Percentiles rank a stretch among this genome's conserved stretches.
These are phyloP conservation scores for Penicillium daleae DNA, from an alignment of 495 filamentous ascomycete genomes.

Conservation along the genomic window DNA sequence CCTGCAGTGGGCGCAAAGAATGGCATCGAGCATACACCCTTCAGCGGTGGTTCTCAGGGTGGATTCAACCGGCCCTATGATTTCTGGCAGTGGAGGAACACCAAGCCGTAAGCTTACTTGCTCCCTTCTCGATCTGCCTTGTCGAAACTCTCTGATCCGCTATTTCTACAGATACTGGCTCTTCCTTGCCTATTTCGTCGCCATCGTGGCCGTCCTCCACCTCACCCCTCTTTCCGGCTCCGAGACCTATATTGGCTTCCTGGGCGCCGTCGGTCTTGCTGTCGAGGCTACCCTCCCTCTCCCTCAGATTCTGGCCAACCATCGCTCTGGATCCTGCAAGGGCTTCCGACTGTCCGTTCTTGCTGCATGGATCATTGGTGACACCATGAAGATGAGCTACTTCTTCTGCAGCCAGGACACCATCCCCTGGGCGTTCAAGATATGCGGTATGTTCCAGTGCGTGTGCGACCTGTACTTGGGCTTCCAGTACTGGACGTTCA, in stretches of 20 bases:
- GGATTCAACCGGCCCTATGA: slow-evolving; percentile 69
- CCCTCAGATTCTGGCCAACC: slow-evolving; percentile 85
- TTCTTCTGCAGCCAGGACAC: slow-evolving; percentile 74
- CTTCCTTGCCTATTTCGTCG: slow-evolving; percentile 74
- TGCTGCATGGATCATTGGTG: slow-evolving; percentile 85
- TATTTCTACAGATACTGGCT: slow-evolving; percentile 79
- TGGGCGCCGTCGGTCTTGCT: slow-evolving; percentile 83
- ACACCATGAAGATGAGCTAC: slow-evolving; percentile 94
- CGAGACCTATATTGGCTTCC: slow-evolving; percentile 65
- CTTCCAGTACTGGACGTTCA: slow-evolving; percentile 84
- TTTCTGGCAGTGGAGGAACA: slow-evolving; percentile 92
- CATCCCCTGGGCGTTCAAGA: slow-evolving; percentile 86
- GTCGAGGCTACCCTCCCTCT: slow-evolving; percentile 89
- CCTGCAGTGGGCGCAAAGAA: slow-evolving; percentile 64
- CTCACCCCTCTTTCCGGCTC: slow-evolving; percentile 66
- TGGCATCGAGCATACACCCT: slow-evolving; percentile 50
- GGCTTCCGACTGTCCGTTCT: slow-evolving; percentile 89
- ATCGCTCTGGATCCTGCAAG: slow-evolving; percentile 76
- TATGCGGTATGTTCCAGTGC: slow-evolving; percentile 92
- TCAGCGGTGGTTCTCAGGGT: slow-evolving; percentile 35
- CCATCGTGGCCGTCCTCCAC: slow-evolving; percentile 68
- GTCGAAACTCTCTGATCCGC: slow-evolving; percentile 5
- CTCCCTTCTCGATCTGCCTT: background rate
- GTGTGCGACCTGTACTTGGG: slow-evolving; percentile 82
- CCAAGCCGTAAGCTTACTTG: slow-evolving; percentile 66